phyloP scores from a whole-genome alignment of 768 basidiomycete species.

The Scleroderma citrinum region DNA sequence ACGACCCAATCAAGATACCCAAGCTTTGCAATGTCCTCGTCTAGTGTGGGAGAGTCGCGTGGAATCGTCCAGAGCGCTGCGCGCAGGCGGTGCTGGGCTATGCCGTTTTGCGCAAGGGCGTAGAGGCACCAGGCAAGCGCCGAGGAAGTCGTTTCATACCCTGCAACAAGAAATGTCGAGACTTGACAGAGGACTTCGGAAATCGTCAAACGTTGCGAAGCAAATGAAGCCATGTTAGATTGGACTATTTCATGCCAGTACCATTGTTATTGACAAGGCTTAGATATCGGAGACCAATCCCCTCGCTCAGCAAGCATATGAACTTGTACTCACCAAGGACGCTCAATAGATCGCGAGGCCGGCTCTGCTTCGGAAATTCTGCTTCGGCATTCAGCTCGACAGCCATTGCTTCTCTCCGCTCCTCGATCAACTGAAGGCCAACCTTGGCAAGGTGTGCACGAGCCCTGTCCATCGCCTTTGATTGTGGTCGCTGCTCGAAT shows the following conservation, averaged over 20 bases:
- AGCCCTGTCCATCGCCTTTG: conserved; percentile 37
- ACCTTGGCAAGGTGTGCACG: conserved; percentile 46
- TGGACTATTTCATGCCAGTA: conserved; percentile 37
- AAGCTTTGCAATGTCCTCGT: conserved; percentile 33
- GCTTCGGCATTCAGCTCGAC: conserved; percentile 18
- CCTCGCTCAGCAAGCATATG: conserved; percentile 1
- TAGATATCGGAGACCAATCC: background rate
- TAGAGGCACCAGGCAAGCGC: conserved; percentile 62
- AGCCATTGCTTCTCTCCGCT: conserved; percentile 39
- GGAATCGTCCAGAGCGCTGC: conserved; percentile 34
- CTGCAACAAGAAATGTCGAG: conserved; percentile 57
- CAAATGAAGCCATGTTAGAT: conserved; percentile 45
- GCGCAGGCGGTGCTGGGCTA: conserved; percentile 43
- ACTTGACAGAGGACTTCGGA: conserved; percentile 60
- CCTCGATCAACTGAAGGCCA: conserved; percentile 45
- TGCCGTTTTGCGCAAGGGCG: conserved; percentile 42
- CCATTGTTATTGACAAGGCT: background rate
- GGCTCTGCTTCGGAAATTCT: conserved; percentile 11
- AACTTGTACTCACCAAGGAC: conserved; percentile 38
- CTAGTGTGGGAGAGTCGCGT: conserved; percentile 10
- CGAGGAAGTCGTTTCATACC: conserved; percentile 57
- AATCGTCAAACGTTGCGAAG: conserved; percentile 45
- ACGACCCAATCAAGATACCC: conserved; percentile 59
- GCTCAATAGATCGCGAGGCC: conserved; percentile 50
- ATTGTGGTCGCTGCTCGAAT: conserved; percentile 38